Evolutionary conservation across 78 protist species (phyloP).

Genomic region (Dictyostelium capitatum): DNA sequence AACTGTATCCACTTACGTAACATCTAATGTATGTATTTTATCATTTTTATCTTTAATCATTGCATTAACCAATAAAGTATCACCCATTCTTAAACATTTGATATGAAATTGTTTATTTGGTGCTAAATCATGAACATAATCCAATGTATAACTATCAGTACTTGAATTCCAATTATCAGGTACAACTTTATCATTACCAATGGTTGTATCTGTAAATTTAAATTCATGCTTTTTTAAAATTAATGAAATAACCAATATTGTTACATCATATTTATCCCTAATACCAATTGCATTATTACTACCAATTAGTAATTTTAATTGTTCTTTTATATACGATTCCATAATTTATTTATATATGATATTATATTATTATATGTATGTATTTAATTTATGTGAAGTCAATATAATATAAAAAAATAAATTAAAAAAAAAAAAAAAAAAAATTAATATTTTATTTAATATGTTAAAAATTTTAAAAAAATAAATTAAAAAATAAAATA

Average conservation of each 20-base stretch:
- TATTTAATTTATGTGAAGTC: background rate
- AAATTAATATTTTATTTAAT: background rate
- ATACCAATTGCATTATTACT: background rate
- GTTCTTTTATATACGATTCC: background rate
- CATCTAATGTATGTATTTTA: conserved; percentile 56
- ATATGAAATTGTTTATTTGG: background rate
- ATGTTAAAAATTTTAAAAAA: no score
- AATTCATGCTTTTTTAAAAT: background rate
- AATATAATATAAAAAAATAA: background rate
- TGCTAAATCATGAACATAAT: background rate
- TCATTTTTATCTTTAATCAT: conserved; percentile 15
- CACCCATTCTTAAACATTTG: conserved; percentile 52
- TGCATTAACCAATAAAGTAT: conserved; percentile 32
- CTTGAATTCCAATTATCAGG: background rate
- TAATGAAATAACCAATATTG: background rate
- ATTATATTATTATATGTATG: no score
- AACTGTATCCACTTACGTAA: conserved; percentile 28
- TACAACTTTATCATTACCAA: background rate
- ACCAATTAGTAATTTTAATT: background rate
- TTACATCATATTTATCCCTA: conserved; percentile 29
- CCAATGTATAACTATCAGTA: conserved; percentile 4
- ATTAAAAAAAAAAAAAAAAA: background rate
- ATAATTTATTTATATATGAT: background rate
- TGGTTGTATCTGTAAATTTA: background rate
- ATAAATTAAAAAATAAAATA: no score